Evolutionary conservation across 768 basidiomycete species (phyloP).

Genomic region (Lyophyllum decastes): DNA sequence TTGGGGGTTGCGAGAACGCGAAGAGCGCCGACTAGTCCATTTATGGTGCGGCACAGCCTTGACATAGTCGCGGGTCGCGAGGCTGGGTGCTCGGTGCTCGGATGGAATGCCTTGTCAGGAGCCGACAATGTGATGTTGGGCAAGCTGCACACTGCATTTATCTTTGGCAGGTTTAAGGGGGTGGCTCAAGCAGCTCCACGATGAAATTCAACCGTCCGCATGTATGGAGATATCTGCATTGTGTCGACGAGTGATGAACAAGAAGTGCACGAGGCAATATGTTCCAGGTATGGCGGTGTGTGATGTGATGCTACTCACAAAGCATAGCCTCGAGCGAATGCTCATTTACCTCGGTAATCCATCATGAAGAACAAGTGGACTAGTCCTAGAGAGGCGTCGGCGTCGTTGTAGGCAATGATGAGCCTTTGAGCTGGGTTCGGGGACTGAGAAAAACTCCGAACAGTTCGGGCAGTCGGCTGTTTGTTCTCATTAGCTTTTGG

Average conservation of each 20-base stretch:
- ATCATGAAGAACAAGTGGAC: background rate
- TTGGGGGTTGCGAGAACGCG: background rate
- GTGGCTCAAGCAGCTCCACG: background rate
- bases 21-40: background rate
- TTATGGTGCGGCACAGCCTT: background rate
- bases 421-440: background rate
- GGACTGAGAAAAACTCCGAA: background rate
- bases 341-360: background rate
- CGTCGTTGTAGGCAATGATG: background rate
- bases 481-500: background rate
- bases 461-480: background rate
- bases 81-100: background rate
- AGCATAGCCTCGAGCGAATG: background rate
- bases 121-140: background rate
- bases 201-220: background rate
- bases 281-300: background rate
- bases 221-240: background rate
- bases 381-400: background rate
- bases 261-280: background rate
- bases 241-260: background rate
- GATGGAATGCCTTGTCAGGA: background rate
- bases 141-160: background rate
- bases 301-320: background rate
- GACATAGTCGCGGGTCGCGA: background rate
- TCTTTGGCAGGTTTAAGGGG: background rate